Evolutionary conservation across 2,329 filamentous ascomycete species (phyloP), one percentile per base, ranked within the genome.

Genomic region (Trichophyton verrucosum): DNA sequence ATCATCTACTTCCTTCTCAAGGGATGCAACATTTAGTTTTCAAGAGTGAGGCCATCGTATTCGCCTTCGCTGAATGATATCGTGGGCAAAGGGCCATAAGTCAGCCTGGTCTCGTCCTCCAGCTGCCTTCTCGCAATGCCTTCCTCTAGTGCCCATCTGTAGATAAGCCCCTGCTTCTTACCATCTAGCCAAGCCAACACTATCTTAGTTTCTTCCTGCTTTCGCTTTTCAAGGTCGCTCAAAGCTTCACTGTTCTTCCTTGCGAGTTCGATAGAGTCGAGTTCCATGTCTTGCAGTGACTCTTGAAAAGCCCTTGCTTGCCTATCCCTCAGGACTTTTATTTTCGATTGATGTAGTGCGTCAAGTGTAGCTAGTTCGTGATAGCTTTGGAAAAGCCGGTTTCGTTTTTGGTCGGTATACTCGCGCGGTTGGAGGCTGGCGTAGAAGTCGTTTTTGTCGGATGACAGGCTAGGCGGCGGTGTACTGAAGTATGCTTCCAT

Each of bases 401-500:
- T 72, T 62, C 73, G 74, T 58, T 78, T 72, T 56, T 74, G 74
- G 4, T 71, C 67, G 1, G 75, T 77, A 8, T 74, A 69, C 44
- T 68, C 71, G 24, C 75, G 73, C 8, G 65, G 68, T 13, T 70
- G 64, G 1, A 65, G 64, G 9, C 63, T 63, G 5, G 49, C 49
- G n/a, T 64, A 64, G n/a, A 38, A 33, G 17, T 36, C 46, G 24
- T 59, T 33, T 13, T 40, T n/a, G 4, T 36, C 30, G 9, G 66
- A 64, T 53, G 66, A 65, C 27, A 63, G 63, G 33, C 15, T 57
- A 2, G 49, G 51, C 3, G 47, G 58, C 20, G 44, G 57, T 57
- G 71, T 76, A 60, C 67, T 72, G 60, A 76, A 74, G 65, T 77
- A 78, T 22, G 73, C 74, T 66, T 78, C 76, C 76, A 78, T 78